Evolutionary conservation across 2,329 filamentous ascomycete genomes (phyloP), one percentile per base, ranked within the genome.

Genomic region (Sodiomyces alkalinus): DNA sequence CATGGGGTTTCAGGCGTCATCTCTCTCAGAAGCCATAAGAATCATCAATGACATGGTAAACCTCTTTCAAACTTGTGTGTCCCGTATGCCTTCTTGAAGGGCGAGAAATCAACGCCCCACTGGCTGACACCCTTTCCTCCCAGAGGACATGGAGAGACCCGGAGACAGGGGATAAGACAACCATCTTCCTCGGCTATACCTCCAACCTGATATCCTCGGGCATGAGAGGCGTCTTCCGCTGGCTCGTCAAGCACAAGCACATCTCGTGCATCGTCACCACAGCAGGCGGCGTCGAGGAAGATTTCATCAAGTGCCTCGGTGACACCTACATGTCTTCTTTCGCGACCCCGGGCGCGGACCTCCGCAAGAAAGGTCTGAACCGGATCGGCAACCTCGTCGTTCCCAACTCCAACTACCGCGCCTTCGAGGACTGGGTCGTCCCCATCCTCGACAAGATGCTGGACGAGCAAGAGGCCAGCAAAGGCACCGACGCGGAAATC

Each of bases 131-230:
- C n/a, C n/a, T n/a, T 32, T 33, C 13, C 18, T 28, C 34, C 32
- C 46, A 60, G 82, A 70, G 83, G 47, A 67, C 69, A 32, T 96
- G 82, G 77, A 65, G 66, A 36, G 80, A 93, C 48, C 72, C 81
- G 1, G 80, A 86, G 45, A 80, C 80, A 2, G 72, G 71, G 10
- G 73, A 79, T 16, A 70, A 70, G 44, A 90, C 90, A 12, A 96
- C 90, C 34, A 87, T 98, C 42, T 96, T 98, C 55, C 71, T 98
- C 7, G 90, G 90, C 32, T 98, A 94, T 58, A 98, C 90, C 7
- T 93, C 83, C 28, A 98, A 98, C 51, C 67, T 98, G 42, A 94
- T 98, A 45, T 96, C 90, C 0, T 98, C 87, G 4, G 90, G 90
- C 7, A 69, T 98, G 17, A 74, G 90, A 30, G 86, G 92, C 40